These are phyloP conservation scores for Nymphaea thermarum DNA, from an alignment of 164 flowering plant species.

Conservation along the genomic window DNA sequence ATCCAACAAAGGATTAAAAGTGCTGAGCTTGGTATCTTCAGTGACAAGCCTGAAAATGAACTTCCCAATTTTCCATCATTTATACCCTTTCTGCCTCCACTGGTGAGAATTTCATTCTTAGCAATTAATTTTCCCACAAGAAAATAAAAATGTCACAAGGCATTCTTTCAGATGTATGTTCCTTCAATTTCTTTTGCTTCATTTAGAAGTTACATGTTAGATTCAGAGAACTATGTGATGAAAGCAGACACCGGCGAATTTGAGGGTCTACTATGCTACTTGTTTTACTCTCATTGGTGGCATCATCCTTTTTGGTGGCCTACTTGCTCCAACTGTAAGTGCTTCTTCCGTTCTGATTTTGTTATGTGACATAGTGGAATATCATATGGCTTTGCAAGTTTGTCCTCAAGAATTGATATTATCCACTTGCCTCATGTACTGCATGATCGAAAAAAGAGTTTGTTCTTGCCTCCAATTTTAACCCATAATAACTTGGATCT, in stretches of 20 bases:
- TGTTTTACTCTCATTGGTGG: constrained; percentile 79
- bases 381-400: no score
- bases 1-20: constrained; percentile 84
- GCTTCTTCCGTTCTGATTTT: background rate
- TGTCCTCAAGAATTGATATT: no score
- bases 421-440: no score
- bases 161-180: background rate
- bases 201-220: background rate
- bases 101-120: constrained; percentile 32
- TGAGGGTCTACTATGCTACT: constrained; percentile 69
- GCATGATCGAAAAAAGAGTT: no score
- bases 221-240: background rate
- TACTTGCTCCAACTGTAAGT: constrained; percentile 91
- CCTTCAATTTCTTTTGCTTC: background rate
- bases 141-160: background rate
- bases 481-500: no score
- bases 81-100: constrained; percentile 93
- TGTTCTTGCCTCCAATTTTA: no score
- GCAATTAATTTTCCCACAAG: background rate
- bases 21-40: constrained; percentile 54
- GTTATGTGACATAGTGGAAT: no score
- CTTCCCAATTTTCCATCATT: constrained; percentile 89
- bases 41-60: constrained; percentile 63
- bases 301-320: constrained; percentile 87
- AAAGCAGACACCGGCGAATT: constrained; percentile 59